Base-by-base conservation (phyloP, 257 asterid species). In the Forsythia viridissima region DNA sequence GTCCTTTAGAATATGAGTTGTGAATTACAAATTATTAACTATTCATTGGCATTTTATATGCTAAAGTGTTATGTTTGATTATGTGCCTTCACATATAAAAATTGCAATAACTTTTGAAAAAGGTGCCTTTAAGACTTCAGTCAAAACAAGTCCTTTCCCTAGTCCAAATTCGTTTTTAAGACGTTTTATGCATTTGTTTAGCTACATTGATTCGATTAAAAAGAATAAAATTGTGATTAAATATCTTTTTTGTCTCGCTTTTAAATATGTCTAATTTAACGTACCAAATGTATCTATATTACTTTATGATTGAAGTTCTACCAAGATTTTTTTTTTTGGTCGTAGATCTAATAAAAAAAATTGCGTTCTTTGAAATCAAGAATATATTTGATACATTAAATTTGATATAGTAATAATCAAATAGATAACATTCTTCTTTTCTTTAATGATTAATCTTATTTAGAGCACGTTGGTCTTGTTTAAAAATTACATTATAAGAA, bases 101-200 rank as follows among this genome's bases (percentile, higher is more conserved):
- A 80, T 82, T 65, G 82, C 77, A 77, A 69, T 79, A 79, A 63
- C 80, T 81, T 76, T 87, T 63, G 16, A 44, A 1, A 79, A 20
- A 69, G 71, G 82, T 46, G 77, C 70, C 16, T 82, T 83, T 77
- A 76, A 79, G 86, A 87, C 83, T 87, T 85, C 83, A 79, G 86
- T 85, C 86, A 80, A 87, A 81, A 80, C 72, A 82, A 78, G 1
- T 1, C 34, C 2, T 30, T 30, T 30, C 34, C 34, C 34, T 30
- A 30, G 34, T 30, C 34, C 34, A 30, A 30, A 30, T 30, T 30
- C 34, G 1, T 30, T 30, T 30, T 30, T 30, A 30, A 30, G 71
- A 78, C 75, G 73, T 73, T 67, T 41, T 1, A 43, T 10, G 15
- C 15, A 44, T 44, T 11, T 3, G 16, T 44, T 10, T 44, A 44